phyloP scores from a whole-genome alignment of 108 stramenopile species.

The Discostella pseudostelligera region DNA sequence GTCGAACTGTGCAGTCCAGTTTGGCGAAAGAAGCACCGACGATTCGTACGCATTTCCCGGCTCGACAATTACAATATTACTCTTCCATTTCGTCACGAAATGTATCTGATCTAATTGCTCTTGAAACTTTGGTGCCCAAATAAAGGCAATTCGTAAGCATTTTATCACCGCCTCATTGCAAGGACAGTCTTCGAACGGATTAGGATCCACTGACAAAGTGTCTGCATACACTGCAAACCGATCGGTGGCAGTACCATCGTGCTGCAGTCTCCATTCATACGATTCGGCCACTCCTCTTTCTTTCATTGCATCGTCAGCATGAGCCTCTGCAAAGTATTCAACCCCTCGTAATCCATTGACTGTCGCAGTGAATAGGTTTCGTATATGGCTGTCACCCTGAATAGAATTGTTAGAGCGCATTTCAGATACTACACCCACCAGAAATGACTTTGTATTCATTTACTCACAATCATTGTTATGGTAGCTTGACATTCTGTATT shows the following conservation, averaged over 20 bases:
- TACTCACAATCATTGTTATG: slow-evolving; percentile 26
- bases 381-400: slow-evolving; percentile 33
- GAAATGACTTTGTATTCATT: not conserved
- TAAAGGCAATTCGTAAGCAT: slow-evolving; percentile 28
- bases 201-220: slow-evolving; percentile 1
- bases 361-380: slow-evolving; percentile 42
- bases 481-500: slow-evolving; percentile 27
- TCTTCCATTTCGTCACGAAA: slow-evolving; percentile 14
- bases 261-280: slow-evolving; percentile 26
- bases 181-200: slow-evolving; percentile 16
- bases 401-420: too few relatives aligned
- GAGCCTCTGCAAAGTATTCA: slow-evolving; percentile 27
- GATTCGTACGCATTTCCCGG: slow-evolving; percentile 34
- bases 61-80: slow-evolving; percentile 25
- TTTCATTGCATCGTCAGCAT: slow-evolving; percentile 14
- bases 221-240: slow-evolving; percentile 4
- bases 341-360: slow-evolving; percentile 34
- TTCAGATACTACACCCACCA: not conserved
- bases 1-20: slow-evolving; percentile 25
- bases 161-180: slow-evolving; percentile 23
- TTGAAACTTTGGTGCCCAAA: slow-evolving; percentile 31
- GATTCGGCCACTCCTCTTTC: slow-evolving; percentile 16
- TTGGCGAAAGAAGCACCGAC: not conserved
- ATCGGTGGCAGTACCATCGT: slow-evolving; percentile 25
- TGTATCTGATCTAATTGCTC: slow-evolving; percentile 24